Evolutionary conservation across 495 filamentous ascomycete genomes (phyloP).

Genomic region (Xylaria bambusicola): DNA sequence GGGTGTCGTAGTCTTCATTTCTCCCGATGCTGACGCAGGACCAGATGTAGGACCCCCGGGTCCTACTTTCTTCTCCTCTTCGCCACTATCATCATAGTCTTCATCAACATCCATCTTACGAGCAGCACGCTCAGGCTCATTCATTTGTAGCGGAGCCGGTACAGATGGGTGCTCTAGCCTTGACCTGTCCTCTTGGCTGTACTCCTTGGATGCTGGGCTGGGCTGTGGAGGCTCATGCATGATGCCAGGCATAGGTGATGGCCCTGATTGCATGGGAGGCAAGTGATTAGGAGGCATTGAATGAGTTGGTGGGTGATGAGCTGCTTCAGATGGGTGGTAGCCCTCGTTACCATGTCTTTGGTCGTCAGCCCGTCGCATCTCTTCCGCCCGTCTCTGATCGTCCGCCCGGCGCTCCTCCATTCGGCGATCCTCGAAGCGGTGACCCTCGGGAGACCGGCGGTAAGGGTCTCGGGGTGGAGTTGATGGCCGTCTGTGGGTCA

Average conservation of each 20-base stretch:
- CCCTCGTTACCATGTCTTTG: slow-evolving; percentile 59
- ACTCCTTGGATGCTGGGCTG: slow-evolving; percentile 61
- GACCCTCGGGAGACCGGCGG: slow-evolving; percentile 76
- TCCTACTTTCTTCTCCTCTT: slow-evolving; percentile 71
- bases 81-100: slow-evolving; percentile 88
- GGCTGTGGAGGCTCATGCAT: slow-evolving; percentile 56
- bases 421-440: slow-evolving; percentile 57
- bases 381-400: slow-evolving; percentile 46
- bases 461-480: slow-evolving; percentile 67
- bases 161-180: slow-evolving; percentile 52
- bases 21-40: slow-evolving; percentile 40
- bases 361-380: slow-evolving; percentile 57
- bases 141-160: slow-evolving; percentile 47
- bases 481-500: slow-evolving; percentile 72
- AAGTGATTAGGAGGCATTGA: slow-evolving; percentile 70
- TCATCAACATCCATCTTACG: slow-evolving; percentile 98
- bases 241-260: slow-evolving; percentile 57
- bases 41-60: slow-evolving; percentile 37
- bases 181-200: slow-evolving; percentile 51
- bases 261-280: slow-evolving; percentile 65
- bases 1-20: slow-evolving; percentile 50
- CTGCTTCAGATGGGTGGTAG: slow-evolving; percentile 88
- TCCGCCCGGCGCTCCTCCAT: slow-evolving; percentile 54
- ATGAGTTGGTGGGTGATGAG: slow-evolving; percentile 76
- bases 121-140: slow-evolving; percentile 76